Base-by-base conservation (phyloP, 1,139 yeast genomes). In the Geotrichum candidum region DNA sequence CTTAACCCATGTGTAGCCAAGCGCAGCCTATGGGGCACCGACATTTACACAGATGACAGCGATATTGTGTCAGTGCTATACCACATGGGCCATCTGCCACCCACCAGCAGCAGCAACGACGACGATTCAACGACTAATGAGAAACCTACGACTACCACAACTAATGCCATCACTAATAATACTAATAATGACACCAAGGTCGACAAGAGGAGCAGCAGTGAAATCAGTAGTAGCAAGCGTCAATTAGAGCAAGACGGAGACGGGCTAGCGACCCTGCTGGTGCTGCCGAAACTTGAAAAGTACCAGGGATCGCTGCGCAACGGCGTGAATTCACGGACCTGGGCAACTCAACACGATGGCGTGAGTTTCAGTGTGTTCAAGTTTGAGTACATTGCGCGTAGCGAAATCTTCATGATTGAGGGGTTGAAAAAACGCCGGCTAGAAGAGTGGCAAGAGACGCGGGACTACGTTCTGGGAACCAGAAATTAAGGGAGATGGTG, bases 31-130 rank as follows among this genome's bases (percentile, higher is more conserved):
- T 94, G 98, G 98, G 99, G 99, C 1, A 90, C 96, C 0, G 91
- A 87, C 59, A 78, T 94, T 2, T 94, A 92, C 73, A 89, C 97
- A 1, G 98, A 94, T 73, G 99, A 94, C 74, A 88, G 96, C 0
- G 96, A 94, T 72, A 77, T 91, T 2, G 80, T 94, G 53, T 80
- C 88, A 2, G 88, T 86, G 0, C 76, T 92, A 63, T 82, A 84
- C 64, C 98, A 94, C 70, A 76, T 83, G 65, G 97, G 97, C 0
- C 77, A 86, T 33, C 78, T 89, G 29, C 77, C 77, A 13, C 75
- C 80, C 71, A 6, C 41, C 11, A 35, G 55, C 31, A 57, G 29
- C 80, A 63, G 57, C 11, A 65, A 64, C 3, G 56, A 61, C 13
- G 33, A 51, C 59, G n/a, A 13, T 58, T 61, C 52, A 13, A 35